Evolutionary conservation across 2,329 filamentous ascomycete species (phyloP), one percentile per base, ranked within the genome.

Genomic region (Dactylellina parvicollis): DNA sequence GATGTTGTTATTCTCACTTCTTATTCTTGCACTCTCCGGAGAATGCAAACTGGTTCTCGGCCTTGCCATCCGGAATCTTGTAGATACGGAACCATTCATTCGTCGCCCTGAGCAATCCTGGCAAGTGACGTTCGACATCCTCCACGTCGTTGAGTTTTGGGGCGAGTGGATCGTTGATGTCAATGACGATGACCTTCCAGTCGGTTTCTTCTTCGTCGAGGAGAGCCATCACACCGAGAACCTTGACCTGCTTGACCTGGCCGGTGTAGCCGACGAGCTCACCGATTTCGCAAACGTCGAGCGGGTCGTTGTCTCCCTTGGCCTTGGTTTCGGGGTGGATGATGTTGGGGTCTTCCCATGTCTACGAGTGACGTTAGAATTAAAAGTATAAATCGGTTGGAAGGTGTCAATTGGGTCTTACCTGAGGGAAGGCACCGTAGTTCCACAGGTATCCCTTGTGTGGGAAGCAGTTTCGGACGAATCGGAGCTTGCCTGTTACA

Each of bases 51-150:
- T 98, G 95, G 89, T 99, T 99, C 90, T 99, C 95, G 80, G 94
- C 93, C 92, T 99, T 99, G 87, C 95, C 95, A 82, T 99, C 95
- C 81, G 95, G 95, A 84, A 99, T 99, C 88, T 99, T 99, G 90
- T 99, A 99, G 88, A 99, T 99, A 83, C 95, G 92, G 92, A 99
- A 99, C 95, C 95, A 99, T 87, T 99, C 95, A 82, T 99, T 99
- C 81, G 94, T 98, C 81, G 95, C 95, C 78, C 95, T 91, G 82
- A 99, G 88, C 73, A 99, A 92, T 79, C 95, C 95, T 74, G 95
- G 95, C 70, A 99, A 89, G 86, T 98, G 95, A 81, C 94, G 90
- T 88, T 99, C 95, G 78, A 99, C 95, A 81, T 99, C 95, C 88
- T 98, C 95, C 76, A 98, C 90, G 82, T 98, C 77, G 85, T 99